Evolutionary conservation across 176 grass and related monocot species (phyloP), one percentile per base, ranked within the genome.

Genomic region (Panicum miliaceum): DNA sequence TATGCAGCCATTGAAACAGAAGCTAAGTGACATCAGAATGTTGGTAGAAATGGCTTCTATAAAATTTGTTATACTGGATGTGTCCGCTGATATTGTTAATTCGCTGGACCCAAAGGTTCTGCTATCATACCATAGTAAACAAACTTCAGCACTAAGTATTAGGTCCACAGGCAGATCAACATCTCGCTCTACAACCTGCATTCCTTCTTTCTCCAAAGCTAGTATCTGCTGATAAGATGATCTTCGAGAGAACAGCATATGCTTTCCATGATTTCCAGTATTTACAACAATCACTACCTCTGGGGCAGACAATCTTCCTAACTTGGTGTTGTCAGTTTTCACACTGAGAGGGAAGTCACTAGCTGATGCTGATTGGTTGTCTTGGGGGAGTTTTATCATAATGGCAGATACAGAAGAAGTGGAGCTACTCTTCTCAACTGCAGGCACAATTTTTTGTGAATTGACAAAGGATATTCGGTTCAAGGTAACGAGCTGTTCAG

Each of bases 171-270:
- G 89, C 35, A 98, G 67, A 90, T 93, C 86, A 56, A 95, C 22
- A 61, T 95, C 96, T 87, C 96, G 86, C 63, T 98, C 96, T 75
- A 95, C 91, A 79, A 98, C 84, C 68, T 93, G 89, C n/a, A 84
- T 82, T 77, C 91, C 93, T 76, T 67, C 81, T 90, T 92, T 98
- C 87, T 98, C 96, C 83, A 94, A 87, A 86, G 85, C 88, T 69
- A 98, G 86, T 77, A 98, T 98, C 74, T 92, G 89, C 77, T 95
- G 91, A 84, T 98, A 98, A 81, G 96, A 98, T 61, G 85, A 89
- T 86, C 91, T 88, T 77, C 87, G 82, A 64, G 91, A 98, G n/a
- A 93, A 76, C 53, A 98, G 73, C 96, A 92, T 95, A 65, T 81
- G 50, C 45, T 98, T 98, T 72, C 78, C 85, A 81, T 74, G 90